A percentile compares a stretch with the other conserved stretches of the same genome.
phyloP scores from a whole-genome alignment of 495 filamentous ascomycete genomes.

The Cercophora sp. region DNA sequence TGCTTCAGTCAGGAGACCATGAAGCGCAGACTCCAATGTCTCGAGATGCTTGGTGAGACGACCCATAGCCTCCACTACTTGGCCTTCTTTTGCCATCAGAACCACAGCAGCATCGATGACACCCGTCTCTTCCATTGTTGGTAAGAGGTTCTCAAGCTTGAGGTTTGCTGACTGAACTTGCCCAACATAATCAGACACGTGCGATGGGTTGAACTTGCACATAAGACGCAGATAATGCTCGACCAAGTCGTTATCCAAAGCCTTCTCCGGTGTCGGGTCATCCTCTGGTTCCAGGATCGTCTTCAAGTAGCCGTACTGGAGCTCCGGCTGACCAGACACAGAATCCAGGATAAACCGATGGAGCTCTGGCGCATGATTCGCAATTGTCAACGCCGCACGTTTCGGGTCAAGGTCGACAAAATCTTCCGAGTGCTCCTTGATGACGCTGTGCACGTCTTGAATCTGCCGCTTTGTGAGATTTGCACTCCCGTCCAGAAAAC shows the following conservation, averaged over 20 bases:
- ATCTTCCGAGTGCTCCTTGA: constrained; percentile 63
- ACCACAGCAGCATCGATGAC: constrained; percentile 92
- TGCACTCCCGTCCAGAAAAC: constrained; percentile 72
- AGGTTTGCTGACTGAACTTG: constrained; percentile 74
- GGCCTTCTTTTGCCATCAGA: constrained; percentile 84
- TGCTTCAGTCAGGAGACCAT: constrained; percentile 61
- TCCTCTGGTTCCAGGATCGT: constrained; percentile 69
- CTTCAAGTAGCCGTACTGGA: constrained; percentile 74
- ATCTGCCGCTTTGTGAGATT: constrained; percentile 68
- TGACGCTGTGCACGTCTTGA: constrained; percentile 67
- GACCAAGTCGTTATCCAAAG: constrained; percentile 51
- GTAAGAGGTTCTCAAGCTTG: constrained; percentile 74
- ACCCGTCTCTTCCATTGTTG: constrained; percentile 81
- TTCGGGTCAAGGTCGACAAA: constrained; percentile 66
- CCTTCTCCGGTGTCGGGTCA: constrained; percentile 36
- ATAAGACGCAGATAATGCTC: constrained; percentile 89
- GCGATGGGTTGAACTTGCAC: constrained; percentile 74
- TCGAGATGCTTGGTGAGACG: constrained; percentile 74
- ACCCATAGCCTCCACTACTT: constrained; percentile 76
- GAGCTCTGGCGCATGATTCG: constrained; percentile 62
- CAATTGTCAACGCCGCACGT: constrained; percentile 65
- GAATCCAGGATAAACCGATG: constrained; percentile 66
- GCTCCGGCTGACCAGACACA: constrained; percentile 55
- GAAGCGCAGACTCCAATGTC: constrained; percentile 73
- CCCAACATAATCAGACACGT: constrained; percentile 83